Evolutionary conservation across 768 basidiomycete species (phyloP).

Genomic region (Erythrobasidium yunnanense): DNA sequence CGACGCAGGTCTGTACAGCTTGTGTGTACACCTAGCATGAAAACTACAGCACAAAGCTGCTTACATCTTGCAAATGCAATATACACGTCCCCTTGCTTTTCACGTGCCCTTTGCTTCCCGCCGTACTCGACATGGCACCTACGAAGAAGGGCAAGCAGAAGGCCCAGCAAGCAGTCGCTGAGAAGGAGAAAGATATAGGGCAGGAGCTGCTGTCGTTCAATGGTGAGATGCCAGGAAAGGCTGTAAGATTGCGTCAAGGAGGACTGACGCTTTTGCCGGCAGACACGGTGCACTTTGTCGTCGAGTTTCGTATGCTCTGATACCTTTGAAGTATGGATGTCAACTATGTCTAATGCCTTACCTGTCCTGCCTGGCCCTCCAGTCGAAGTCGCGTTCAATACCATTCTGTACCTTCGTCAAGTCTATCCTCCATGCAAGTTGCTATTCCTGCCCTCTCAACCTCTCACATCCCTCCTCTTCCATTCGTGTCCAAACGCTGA

Average conservation of each 20-base stretch:
- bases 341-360: background rate
- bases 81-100: too few relatives aligned
- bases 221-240: background rate
- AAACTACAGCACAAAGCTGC: too few relatives aligned
- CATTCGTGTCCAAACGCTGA: too few relatives aligned
- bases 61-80: too few relatives aligned
- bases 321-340: background rate
- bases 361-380: background rate
- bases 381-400: slow-evolving; percentile 93
- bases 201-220: slow-evolving; percentile 5
- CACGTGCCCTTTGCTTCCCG: too few relatives aligned
- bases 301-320: slow-evolving; percentile 33
- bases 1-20: too few relatives aligned
- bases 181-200: background rate
- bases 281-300: slow-evolving; percentile 34
- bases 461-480: too few relatives aligned
- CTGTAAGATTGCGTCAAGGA: too few relatives aligned
- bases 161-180: background rate
- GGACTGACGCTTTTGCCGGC: too few relatives aligned
- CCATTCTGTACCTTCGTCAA: slow-evolving; percentile 78
- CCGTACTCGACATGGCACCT: background rate
- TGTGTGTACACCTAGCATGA: too few relatives aligned
- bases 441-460: background rate
- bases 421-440: slow-evolving; percentile 58
- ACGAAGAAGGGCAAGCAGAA: slow-evolving; percentile 8